Conservation (phyloP, 2,329 filamentous ascomycete genomes). For the Microdochium trichocladiopsis region DNA sequence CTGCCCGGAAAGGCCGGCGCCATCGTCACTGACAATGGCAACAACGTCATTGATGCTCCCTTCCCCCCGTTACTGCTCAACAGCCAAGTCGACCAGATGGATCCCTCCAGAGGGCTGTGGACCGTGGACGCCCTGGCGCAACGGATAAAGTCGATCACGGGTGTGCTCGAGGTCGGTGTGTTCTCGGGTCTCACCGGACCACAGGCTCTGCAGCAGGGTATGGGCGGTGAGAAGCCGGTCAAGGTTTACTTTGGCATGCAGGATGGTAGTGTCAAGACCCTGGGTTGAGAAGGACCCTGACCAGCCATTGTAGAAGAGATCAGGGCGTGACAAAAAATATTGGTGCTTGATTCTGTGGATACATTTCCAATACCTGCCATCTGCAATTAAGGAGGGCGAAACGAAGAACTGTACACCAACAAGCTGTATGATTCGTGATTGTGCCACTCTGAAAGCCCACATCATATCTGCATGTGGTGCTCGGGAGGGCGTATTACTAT, state of each 20-base stretch:
- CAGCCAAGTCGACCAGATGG: slow-evolving; percentile 31
- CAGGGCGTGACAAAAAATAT: neutral
- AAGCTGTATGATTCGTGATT: neutral
- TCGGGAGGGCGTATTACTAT: neutral
- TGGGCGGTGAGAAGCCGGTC: slow-evolving; percentile 77
- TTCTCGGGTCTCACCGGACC: slow-evolving; percentile 78
- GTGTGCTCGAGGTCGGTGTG: slow-evolving; percentile 86
- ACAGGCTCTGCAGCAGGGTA: slow-evolving; percentile 45
- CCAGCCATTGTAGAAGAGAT: no score
- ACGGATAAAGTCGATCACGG: slow-evolving; percentile 72
- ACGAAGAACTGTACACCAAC: neutral
- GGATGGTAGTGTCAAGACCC: slow-evolving; percentile 56
- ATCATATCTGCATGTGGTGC: neutral
- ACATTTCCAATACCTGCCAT: no score
- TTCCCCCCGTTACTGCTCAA: slow-evolving; percentile 65
- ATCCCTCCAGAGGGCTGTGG: slow-evolving; percentile 64
- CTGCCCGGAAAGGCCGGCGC: slow-evolving; percentile 74
- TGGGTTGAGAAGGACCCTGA: slow-evolving; percentile 4
- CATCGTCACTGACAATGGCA: slow-evolving; percentile 72
- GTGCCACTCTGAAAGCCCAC: neutral
- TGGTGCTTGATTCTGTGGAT: no score
- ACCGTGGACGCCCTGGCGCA: slow-evolving; percentile 69
- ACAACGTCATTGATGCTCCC: slow-evolving; percentile 88
- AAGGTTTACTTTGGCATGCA: slow-evolving; percentile 93
- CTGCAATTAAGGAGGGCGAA: no score